Evolutionary conservation across 1,139 yeast species (phyloP).

Genomic region (Yamadazyma atmosphaerica): DNA sequence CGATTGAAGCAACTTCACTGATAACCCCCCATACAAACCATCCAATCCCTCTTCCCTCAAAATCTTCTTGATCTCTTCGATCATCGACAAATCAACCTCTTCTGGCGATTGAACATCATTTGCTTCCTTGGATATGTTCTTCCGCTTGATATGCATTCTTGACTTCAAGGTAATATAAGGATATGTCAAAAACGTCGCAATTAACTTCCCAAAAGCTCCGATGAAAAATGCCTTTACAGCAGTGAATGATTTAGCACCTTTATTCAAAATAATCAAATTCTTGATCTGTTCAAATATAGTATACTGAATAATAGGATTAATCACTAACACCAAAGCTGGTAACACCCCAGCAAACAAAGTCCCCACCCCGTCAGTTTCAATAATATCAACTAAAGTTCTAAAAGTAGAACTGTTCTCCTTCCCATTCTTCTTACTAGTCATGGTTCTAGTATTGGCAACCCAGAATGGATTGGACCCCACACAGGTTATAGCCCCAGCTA

Average conservation of each 20-base stretch:
- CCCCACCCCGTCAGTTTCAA: constrained; percentile 66
- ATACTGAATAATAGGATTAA: constrained; percentile 90
- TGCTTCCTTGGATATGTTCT: constrained; percentile 23
- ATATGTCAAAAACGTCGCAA: constrained; percentile 84
- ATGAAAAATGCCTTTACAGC: constrained; percentile 77
- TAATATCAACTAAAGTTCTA: constrained; percentile 57
- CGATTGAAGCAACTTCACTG: constrained; percentile 78
- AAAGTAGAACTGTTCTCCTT: constrained; percentile 44
- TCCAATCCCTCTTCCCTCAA: constrained; percentile 67
- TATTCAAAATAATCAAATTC: constrained; percentile 57
- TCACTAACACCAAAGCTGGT: constrained; percentile 82
- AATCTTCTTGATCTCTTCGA: constrained; percentile 50
- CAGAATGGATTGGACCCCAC: constrained; percentile 90
- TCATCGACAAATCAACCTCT: constrained; percentile 38
- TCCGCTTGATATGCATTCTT: constrained; percentile 73
- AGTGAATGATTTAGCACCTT: constrained; percentile 47
- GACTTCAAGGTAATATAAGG: constrained; percentile 90
- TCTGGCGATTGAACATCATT: constrained; percentile 12
- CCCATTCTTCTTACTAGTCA: constrained; percentile 56
- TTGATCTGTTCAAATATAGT: constrained; percentile 87
- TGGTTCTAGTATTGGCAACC: constrained; percentile 86
- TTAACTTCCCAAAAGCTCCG: constrained; percentile 87
- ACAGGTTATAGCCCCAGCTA: constrained; percentile 87
- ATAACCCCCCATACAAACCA: constrained; percentile 80
- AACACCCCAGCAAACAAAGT: constrained; percentile 81